Base-by-base conservation (phyloP, 257 asterid genomes). In the Prunella vulgaris region DNA sequence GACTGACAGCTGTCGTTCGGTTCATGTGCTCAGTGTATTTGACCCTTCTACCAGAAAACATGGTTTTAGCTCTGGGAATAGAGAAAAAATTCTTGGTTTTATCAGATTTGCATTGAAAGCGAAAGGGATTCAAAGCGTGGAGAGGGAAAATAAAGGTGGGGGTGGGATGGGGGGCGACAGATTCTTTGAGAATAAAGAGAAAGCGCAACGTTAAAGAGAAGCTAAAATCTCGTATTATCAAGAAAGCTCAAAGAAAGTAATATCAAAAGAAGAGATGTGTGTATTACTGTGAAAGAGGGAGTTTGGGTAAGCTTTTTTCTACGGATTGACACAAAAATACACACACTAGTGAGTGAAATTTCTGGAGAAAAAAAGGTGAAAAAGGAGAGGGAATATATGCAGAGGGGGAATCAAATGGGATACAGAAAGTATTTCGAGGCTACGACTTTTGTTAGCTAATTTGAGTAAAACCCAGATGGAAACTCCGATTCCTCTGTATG, bases 41-140 rank as follows among this genome's bases (percentile, higher is more conserved):
- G 58, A 88, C 79, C 49, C 73, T 49, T 27, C 3, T 35, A 15
- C 27, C 25, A 40, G 82, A 33, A 73, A 73, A 72, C 84, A 87
- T 79, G 57, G 44, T 56, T 17, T 66, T 38, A 15, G 25, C 70
- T 62, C 38, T 48, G 42, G 64, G 17, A 61, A 57, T 57, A 69
- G 57, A 51, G 76, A 76, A 80, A 62, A 27, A 5, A 44, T 38
- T 69, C 25, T 22, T 58, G 14, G 9, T 21, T 20, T 40, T 79
- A 60, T 86, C 89, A 86, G 92, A 79, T 80, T 85, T 78, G 90
- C 95, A 88, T 87, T 77, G 84, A 81, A 80, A 81, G 79, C 59
- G 83, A 76, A 73, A 79, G 83, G 76, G 65, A 28, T 22, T 44
- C 28, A 60, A 74, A 60, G 74, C 67, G 81, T 44, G 81, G 40